These are phyloP conservation scores for Oryza australiensis DNA, from an alignment of 176 grass and related monocot genomes.

Conservation along the genomic window DNA sequence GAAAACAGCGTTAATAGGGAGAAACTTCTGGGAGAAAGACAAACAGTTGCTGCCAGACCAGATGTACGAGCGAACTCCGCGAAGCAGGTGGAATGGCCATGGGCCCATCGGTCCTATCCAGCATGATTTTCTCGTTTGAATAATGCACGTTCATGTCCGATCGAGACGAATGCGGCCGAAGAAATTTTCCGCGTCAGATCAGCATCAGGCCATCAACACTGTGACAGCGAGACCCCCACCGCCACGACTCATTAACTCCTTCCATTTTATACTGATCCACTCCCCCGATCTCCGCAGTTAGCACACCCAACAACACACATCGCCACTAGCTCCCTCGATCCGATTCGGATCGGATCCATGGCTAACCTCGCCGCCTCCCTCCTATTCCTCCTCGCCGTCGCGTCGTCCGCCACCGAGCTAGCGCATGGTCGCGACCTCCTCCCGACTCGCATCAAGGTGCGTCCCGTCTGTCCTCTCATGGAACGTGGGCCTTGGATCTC, in stretches of 20 bases:
- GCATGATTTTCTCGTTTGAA: slow-evolving; percentile 6
- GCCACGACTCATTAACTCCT: slow-evolving; percentile 1
- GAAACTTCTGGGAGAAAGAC: not conserved
- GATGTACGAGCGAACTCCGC: not conserved
- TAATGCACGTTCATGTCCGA: not conserved
- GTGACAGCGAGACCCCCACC: not conserved
- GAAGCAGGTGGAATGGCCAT: slow-evolving; percentile 7
- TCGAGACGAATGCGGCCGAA: not conserved
- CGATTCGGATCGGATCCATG: slow-evolving; percentile 33
- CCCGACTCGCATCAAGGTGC: slow-evolving; percentile 25
- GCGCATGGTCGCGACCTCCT: slow-evolving; percentile 2
- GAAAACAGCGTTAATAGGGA: too few species aligned
- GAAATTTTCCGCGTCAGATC: slow-evolving; percentile 21
- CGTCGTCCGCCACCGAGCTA: not conserved
- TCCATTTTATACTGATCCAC: slow-evolving; percentile 27
- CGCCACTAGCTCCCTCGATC: not conserved
- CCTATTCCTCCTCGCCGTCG: slow-evolving; percentile 30
- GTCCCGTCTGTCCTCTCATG: not conserved
- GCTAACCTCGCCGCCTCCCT: slow-evolving; percentile 29
- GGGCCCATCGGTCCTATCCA: not conserved
- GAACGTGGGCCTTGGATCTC: too few species aligned
- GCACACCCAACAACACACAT: not conserved
- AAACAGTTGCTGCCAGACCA: not conserved
- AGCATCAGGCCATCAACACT: not conserved
- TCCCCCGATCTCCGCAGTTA: slow-evolving; percentile 1